Base-by-base conservation (phyloP, 2,329 filamentous ascomycete genomes). In the Gremmenia infestans region DNA sequence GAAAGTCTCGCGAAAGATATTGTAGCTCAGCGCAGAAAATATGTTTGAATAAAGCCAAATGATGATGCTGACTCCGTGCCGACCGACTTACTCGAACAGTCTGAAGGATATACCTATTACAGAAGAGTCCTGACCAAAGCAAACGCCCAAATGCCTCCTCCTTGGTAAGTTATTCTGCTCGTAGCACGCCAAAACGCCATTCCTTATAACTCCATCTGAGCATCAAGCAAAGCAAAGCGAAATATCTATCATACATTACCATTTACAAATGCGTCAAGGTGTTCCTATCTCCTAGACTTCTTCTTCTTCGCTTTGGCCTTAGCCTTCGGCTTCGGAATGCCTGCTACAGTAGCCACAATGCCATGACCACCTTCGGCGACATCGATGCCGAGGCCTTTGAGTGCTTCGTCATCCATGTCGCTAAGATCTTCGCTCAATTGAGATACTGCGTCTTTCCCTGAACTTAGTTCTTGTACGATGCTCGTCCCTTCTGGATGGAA, bases 321-420 rank as follows among this genome's bases (percentile, higher is more conserved):
- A 8, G 28, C 28, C 54, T 63, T 67, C 5, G 53, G 50, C 54
- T 66, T 68, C 9, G 56, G 56, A 17, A 55, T 55, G 19, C 48
- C 51, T 22, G 58, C 45, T 12, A 57, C 50, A 39, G 48, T 52
- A 19, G 48, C 53, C 19, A 39, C 49, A 17, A 55, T 47, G 23
- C 43, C 49, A 23, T 61, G 58, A 22, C 17, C 55, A 8, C 55
- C 61, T 19, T 51, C 56, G 43, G 60, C 57, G 22, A 62, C 52
- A 25, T 73, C 72, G 14, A 75, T 73, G 42, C 62, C 62, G 14
- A 91, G 75, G 36, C 87, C 89, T 65, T 89, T 86, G 56, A 96
- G 77, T 72, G 93, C 90, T 51, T 95, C 91, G 62, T 97, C 92
- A 65, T 96, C 92, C 69, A 97, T 85, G 68, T 97, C 93, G 55